phyloP scores from a whole-genome alignment of 1,139 yeast species.

The Kurtzmaniella quercitrusa region DNA sequence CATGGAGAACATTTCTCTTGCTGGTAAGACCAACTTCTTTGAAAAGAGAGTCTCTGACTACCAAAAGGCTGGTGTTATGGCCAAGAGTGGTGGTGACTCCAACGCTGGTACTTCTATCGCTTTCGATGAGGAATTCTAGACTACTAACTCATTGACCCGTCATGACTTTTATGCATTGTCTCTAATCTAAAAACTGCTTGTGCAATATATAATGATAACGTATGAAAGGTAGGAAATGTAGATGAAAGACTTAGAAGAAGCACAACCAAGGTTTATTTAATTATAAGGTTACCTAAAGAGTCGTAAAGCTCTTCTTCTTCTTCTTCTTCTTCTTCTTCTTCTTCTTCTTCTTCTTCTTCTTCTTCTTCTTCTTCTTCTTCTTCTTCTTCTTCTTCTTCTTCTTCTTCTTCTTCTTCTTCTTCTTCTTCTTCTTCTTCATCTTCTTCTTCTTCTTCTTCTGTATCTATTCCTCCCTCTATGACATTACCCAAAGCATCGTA shows the following conservation, averaged over 20 bases:
- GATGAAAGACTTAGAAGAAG: background rate
- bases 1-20: slow-evolving; percentile 96
- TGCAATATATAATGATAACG: background rate
- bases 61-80: slow-evolving; percentile 99
- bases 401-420: background rate
- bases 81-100: slow-evolving; percentile 27
- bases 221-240: background rate
- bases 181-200: background rate
- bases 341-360: slow-evolving; percentile 2
- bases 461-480: slow-evolving; percentile 7
- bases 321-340: slow-evolving; percentile 1
- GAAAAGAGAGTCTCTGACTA: slow-evolving; percentile 99
- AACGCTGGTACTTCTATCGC: slow-evolving; percentile 33
- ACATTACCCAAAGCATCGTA: slow-evolving; percentile 1
- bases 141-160: background rate
- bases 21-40: slow-evolving; percentile 98
- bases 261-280: background rate
- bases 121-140: slow-evolving; percentile 47
- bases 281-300: slow-evolving; percentile 6
- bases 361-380: slow-evolving; percentile 2
- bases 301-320: slow-evolving; percentile 4
- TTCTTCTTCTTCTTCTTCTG: slow-evolving; percentile 9
- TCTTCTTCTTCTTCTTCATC: slow-evolving; percentile 3
- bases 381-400: slow-evolving; percentile 1
- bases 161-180: slow-evolving; percentile 1